Evolutionary conservation across 176 grass and related monocot genomes (phyloP), one percentile per base, ranked within the genome.

Genomic region (Triticum aestivum): DNA sequence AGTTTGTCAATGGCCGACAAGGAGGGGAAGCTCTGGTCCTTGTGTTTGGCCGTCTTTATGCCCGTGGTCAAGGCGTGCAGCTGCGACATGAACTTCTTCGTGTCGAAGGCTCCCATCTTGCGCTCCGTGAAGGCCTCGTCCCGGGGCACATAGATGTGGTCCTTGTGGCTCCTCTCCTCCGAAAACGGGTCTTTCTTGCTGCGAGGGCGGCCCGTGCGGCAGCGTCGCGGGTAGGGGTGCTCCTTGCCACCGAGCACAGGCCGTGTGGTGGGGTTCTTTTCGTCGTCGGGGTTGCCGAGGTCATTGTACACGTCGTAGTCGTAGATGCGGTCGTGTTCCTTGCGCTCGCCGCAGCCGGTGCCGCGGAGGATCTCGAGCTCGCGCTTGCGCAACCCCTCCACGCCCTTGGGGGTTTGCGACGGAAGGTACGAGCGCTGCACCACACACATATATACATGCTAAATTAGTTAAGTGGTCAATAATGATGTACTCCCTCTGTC

Each of bases 261-360:
- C 24, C 94, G 78, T 2, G n/a, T 71, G 26, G 73, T 5, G 12
- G 39, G 35, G 3, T 21, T 20, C 6, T 65, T 54, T 0, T 21
- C 30, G 58, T 93, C 89, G 1, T 93, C 89, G 0, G 90, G 88
- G 61, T 94, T 12, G 15, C 94, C 94, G 2, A 97, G 79, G 82
- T 97, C 94, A 33, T 97, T 93, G 65, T 97, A 97, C 7, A 62
- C 66, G 59, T 89, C 92, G 49, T 94, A 94, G 80, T 97, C 91
- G 68, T 97, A 97, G 75, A 86, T 37, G 37, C 85, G 77, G 0
- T 87, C 66, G 5, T 9, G 65, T 85, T 68, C 4, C 79, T 80
- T 80, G 24, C 87, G 88, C 83, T 77, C 20, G 11, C 86, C 80
- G 0, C 63, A 9, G 37, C 90, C 94, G 21, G 88, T 69, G 0